Base-by-base conservation (phyloP, 805 yeast species). In the Zygosaccharomyces bisporus region DNA sequence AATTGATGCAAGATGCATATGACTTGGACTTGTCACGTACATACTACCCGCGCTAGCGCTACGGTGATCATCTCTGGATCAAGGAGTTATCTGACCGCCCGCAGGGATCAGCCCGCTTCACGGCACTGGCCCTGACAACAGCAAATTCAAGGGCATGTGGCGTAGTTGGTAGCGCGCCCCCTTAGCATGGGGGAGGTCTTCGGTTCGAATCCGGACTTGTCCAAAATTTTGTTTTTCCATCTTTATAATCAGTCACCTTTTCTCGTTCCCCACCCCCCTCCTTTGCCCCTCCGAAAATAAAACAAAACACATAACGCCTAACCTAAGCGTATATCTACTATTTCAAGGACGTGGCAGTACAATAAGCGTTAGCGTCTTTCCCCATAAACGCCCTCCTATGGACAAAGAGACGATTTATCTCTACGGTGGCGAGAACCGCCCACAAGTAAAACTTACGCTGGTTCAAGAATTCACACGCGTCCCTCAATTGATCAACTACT, bases 81-180 rank as follows among this genome's bases (percentile, higher is more conserved):
- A n/a, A n/a, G n/a, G n/a, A n/a, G n/a, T n/a, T n/a, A n/a, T n/a
- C n/a, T n/a, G n/a, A n/a, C n/a, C n/a, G n/a, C n/a, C n/a, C n/a
- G n/a, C n/a, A n/a, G n/a, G n/a, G n/a, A n/a, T n/a, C n/a, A n/a
- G n/a, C n/a, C n/a, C n/a, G n/a, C n/a, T n/a, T n/a, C n/a, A n/a
- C n/a, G n/a, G n/a, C n/a, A n/a, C n/a, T n/a, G n/a, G n/a, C n/a
- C n/a, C n/a, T n/a, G 7, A 23, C 17, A 9, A 31, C 18, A 4
- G 6, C 21, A 21, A 20, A 7, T 16, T n/a, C 10, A 19, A 36
- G 83, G 83, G 84, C 83, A 80, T 79, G 82, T 79, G 84, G 84
- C 84, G 83, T 75, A 79, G 83, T 79, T 77, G 83, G 84, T 79
- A 79, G 84, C 83, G 84, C 83, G 83, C 76, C 76, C 80, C 77